Evolutionary conservation across 805 yeast species (phyloP), one percentile per base, ranked within the genome.

Genomic region (Naumovozyma dairenensis): DNA sequence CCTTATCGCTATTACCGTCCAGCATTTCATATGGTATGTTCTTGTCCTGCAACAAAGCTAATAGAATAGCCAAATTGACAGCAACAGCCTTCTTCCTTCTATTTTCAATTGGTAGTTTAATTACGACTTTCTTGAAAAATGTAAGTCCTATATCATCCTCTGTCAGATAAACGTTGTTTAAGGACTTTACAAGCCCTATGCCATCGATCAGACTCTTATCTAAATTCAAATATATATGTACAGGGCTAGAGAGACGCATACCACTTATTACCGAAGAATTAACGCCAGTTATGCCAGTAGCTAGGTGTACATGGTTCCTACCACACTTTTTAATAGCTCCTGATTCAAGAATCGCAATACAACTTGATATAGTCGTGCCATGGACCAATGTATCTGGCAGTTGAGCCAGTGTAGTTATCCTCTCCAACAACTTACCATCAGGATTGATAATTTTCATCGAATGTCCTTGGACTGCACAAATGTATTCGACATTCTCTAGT

Each of bases 401-500:
- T 4, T 68, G 63, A 0, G 55, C 61, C 2, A 28, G 32, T 14
- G 52, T 39, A n/a, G 48, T 48, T 29, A 75, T 48, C 24, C 51
- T 62, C 30, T 34, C 51, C 19, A 73, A 55, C 19, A 67, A 65
- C 12, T 69, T 66, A 15, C 62, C 67, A 19, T 64, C 62, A 2
- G 58, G 56, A 6, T 32, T 31, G 1, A 76, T 62, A 0, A 46
- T 37, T 21, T 55, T 51, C 4, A 89, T 59, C 0, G 94, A 76
- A 55, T 92, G 98, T 4, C 98, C 98, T 57, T 92, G 98, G 33
- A 79, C 78, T 3, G 98, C 97, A 51, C 96, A 74, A n/a, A 89
- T 72, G 9, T 40, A 32, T 4, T 37, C 48, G 4, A 45, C 59
- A 5, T 53, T 57, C 7, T 45, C 45, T 4, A 34, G 36, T 8